A percentile compares a stretch with the other conserved stretches of the same genome.
phyloP scores from a whole-genome alignment of 805 yeast species.

The Hanseniaspora pseudoguilliermondii region DNA sequence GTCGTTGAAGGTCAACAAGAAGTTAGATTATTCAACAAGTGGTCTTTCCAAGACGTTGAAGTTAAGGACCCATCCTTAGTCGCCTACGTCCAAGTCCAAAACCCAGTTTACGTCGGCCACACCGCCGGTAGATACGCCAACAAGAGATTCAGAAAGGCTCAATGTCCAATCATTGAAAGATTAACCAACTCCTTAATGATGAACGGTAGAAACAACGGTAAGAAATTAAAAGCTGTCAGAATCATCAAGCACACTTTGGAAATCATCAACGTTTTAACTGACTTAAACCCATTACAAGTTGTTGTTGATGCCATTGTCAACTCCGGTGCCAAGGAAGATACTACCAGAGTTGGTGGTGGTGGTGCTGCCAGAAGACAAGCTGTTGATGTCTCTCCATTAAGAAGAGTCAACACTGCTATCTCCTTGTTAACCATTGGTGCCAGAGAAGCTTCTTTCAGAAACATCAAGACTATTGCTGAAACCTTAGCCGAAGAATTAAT shows the following conservation, averaged over 20 bases:
- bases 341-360: constrained; percentile 99
- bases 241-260: constrained; percentile 98
- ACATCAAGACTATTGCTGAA: constrained; percentile 99
- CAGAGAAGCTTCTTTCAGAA: constrained; percentile 99
- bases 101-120: constrained; percentile 96
- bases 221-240: constrained; percentile 99
- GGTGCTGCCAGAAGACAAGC: constrained; percentile 99
- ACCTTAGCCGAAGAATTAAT: constrained; percentile 99
- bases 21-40: constrained; percentile 97
- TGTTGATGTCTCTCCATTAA: constrained; percentile 99
- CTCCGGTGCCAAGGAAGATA: constrained; percentile 99
- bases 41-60: constrained; percentile 97
- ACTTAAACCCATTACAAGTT: constrained; percentile 98
- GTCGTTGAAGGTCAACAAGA: constrained; percentile 92
- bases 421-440: constrained; percentile 98
- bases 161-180: constrained; percentile 98
- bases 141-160: constrained; percentile 99
- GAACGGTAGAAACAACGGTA: constrained; percentile 99
- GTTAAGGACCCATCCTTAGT: constrained; percentile 95
- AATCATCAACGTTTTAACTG: constrained; percentile 93
- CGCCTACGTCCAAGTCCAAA: constrained; percentile 95
- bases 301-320: constrained; percentile 97
- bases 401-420: constrained; percentile 99
- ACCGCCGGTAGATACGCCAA: constrained; percentile 99
- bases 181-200: constrained; percentile 98